phyloP scores from a whole-genome alignment of 306 rosid genomes.

The Sesbania bispinosa region DNA sequence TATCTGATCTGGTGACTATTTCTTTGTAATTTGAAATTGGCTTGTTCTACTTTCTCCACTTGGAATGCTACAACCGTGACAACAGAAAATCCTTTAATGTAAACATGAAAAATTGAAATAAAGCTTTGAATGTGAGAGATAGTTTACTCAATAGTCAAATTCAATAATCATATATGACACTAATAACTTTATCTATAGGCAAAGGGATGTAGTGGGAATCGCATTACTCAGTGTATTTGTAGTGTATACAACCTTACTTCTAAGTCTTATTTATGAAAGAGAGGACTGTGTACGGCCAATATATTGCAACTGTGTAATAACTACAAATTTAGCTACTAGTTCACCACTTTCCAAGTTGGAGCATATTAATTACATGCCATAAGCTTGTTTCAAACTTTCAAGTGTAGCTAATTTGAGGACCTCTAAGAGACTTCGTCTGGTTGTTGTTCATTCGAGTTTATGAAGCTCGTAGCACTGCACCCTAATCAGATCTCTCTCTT shows the following conservation, averaged over 20 bases:
- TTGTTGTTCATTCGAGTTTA: neutral
- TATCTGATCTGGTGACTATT: neutral
- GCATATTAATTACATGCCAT: neutral
- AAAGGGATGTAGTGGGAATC: neutral
- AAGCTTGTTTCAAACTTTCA: neutral
- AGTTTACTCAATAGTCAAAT: slow-evolving; percentile 8
- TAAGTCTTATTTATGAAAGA: neutral
- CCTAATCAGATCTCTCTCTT: neutral
- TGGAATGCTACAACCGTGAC: neutral
- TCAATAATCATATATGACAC: neutral
- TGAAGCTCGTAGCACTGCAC: neutral
- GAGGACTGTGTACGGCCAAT: neutral
- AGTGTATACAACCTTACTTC: neutral
- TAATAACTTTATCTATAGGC: neutral
- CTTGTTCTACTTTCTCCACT: neutral
- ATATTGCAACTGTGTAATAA: neutral
- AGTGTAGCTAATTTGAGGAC: neutral
- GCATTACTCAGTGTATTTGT: neutral
- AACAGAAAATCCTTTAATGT: neutral
- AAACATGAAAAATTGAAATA: neutral
- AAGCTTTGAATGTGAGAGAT: neutral
- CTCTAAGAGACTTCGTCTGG: neutral
- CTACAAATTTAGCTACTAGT: neutral
- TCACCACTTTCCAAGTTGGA: neutral
- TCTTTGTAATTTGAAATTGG: neutral